These are phyloP conservation scores for Nitzschia sp. DNA, from an alignment of 108 stramenopile species.

Conservation along the genomic window DNA sequence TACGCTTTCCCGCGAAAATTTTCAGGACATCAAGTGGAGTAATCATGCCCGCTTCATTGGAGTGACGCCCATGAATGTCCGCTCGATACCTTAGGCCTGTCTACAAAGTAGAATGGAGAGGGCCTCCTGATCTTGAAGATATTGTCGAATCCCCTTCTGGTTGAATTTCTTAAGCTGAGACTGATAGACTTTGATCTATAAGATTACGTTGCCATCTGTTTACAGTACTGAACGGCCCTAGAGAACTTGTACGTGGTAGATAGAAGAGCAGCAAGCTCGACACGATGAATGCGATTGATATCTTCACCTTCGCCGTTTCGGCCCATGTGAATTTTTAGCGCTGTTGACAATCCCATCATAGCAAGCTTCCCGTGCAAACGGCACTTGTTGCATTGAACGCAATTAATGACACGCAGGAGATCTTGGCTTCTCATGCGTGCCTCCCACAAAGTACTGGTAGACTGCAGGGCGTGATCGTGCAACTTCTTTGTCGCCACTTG, in stretches of 20 bases:
- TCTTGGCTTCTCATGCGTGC: conserved; percentile 86
- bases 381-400: conserved; percentile 98
- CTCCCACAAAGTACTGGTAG: conserved; percentile 67
- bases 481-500: conserved; percentile 55
- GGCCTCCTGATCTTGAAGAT: too few relatives aligned
- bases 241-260: conserved; percentile 80
- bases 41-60: too few relatives aligned
- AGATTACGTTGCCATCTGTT: conserved; percentile 43
- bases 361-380: conserved; percentile 89
- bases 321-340: conserved; percentile 78
- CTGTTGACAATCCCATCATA: conserved; percentile 89
- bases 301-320: conserved; percentile 66
- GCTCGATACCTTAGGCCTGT: too few relatives aligned
- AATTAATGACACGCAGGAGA: conserved; percentile 95
- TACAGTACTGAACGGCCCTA: conserved; percentile 78
- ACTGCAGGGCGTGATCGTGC: conserved; percentile 60
- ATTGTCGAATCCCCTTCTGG: too few relatives aligned
- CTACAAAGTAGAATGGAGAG: too few relatives aligned
- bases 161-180: too few relatives aligned
- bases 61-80: too few relatives aligned
- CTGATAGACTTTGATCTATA: too few relatives aligned
- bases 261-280: conserved; percentile 84
- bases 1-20: too few relatives aligned
- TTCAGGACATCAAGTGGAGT: too few relatives aligned
- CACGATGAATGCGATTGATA: conserved; percentile 67